Base-by-base conservation (phyloP, 2,329 filamentous ascomycete species). In the Aspergillus sp. region DNA sequence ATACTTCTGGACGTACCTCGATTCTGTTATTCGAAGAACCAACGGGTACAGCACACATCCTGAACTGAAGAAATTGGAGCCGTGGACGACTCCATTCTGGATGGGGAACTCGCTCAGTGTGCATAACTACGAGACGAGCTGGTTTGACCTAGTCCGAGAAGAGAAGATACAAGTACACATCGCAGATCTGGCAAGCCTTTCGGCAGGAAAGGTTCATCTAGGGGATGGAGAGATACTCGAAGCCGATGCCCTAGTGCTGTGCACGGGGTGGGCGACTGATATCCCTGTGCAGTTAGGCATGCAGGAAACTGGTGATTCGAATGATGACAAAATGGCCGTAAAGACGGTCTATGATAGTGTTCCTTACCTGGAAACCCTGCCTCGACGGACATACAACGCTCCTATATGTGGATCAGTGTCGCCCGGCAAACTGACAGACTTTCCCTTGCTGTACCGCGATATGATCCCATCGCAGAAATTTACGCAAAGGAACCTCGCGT, bases 31-130 rank as follows among this genome's bases (percentile, higher is more conserved):
- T 4, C 66, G 81, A 5, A 65, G 70, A 40, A 61, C 75, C 13
- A 78, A 78, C 53, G 70, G 72, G 30, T 77, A 79, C 61, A 70
- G 78, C 51, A 62, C 67, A 11, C 68, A 73, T 50, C 66, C 68
- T 6, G 71, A 77, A 54, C 67, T 71, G 2, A 66, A 62, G 40
- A 73, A 76, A 49, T 64, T 79, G 46, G 72, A 72, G 48, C 73
- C 74, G 1, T 77, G 73, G 65, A 68, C 66, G 55, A 66, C 60
- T 15, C 65, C 65, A 2, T 76, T 77, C 61, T 86, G 81, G 76
- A 79, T 79, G 11, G 82, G 79, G 0, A 79, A 75, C 27, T 77
- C 76, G 1, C 73, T 86, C n/a, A 80, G 80, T 42, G 83, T 86
- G 13, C 73, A 83, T 56, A 87, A 86, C 63, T 86, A 82, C 64